Conservation (phyloP, 371 early-diverging fungal species). For the Fennellomyces sp. region DNA sequence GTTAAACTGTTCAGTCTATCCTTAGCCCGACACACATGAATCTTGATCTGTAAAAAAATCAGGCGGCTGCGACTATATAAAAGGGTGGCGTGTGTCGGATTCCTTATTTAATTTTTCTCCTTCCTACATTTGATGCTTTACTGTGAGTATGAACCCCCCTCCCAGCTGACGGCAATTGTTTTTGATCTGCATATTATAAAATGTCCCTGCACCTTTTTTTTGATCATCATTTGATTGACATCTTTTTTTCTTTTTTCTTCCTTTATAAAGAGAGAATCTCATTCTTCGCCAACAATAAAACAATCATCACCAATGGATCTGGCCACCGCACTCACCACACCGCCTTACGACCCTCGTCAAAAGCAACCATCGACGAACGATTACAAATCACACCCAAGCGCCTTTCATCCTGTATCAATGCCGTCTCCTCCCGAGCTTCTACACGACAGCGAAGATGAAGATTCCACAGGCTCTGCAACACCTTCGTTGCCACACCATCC, state of each 20-base stretch:
- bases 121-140: slow-evolving; percentile 7
- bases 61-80: slow-evolving; percentile 12
- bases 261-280: background rate
- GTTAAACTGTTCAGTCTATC: too few relatives aligned
- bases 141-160: slow-evolving; percentile 12
- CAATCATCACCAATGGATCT: too few relatives aligned
- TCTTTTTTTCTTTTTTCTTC: slow-evolving; percentile 9
- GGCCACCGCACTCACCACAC: slow-evolving; percentile 5
- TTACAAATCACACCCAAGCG: slow-evolving; percentile 8
- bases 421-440: slow-evolving; percentile 35
- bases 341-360: slow-evolving; percentile 9
- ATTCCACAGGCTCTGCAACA: slow-evolving; percentile 16
- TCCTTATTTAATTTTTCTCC: slow-evolving; percentile 5
- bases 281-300: background rate
- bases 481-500: slow-evolving; percentile 1
- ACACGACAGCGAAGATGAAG: slow-evolving; percentile 41
- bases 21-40: background rate
- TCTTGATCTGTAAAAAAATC: slow-evolving; percentile 19
- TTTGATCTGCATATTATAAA: background rate
- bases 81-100: slow-evolving; percentile 9
- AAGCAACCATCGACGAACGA: background rate
- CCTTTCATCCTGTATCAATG: slow-evolving; percentile 18
- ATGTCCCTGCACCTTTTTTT: slow-evolving; percentile 2
- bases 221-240: slow-evolving; percentile 7
- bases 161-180: background rate